phyloP scores from a whole-genome alignment of 495 filamentous ascomycete genomes.

The Hypoxylon lienhwacheense region DNA sequence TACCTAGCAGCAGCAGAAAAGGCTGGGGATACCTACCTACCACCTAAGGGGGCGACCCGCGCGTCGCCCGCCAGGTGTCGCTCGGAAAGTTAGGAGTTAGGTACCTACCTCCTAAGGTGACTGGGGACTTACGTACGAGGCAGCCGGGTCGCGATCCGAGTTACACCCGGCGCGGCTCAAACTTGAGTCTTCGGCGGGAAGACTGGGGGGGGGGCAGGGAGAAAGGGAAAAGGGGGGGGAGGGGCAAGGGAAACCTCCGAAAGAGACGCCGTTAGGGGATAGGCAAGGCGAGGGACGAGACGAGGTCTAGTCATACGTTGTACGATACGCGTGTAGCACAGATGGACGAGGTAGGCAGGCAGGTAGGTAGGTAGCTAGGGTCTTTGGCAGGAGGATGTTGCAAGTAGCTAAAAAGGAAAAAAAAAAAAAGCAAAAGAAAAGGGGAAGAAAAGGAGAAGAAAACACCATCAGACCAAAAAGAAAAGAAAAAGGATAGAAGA shows the following conservation, averaged over 20 bases:
- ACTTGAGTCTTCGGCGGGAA: slow-evolving; percentile 18
- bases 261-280: slow-evolving; percentile 6
- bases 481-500: no score
- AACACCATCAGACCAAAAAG: no score
- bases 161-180: slow-evolving; percentile 29
- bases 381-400: no score
- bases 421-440: no score
- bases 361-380: not conserved
- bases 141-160: slow-evolving; percentile 22
- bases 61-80: slow-evolving; percentile 21
- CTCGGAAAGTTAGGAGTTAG: no score
- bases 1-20: slow-evolving; percentile 1
- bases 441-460: no score
- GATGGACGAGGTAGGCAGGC: not conserved
- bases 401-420: no score
- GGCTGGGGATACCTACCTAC: no score
- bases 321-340: not conserved
- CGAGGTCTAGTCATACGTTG: slow-evolving; percentile 11
- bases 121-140: slow-evolving; percentile 22
- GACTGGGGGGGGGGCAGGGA: not conserved
- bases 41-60: no score
- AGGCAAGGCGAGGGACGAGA: slow-evolving; percentile 9
- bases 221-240: no score
- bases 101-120: no score
- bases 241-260: no score